Evolutionary conservation across 1,284 basidiomycete genomes (phyloP).

Genomic region (Coniophora puteana): DNA sequence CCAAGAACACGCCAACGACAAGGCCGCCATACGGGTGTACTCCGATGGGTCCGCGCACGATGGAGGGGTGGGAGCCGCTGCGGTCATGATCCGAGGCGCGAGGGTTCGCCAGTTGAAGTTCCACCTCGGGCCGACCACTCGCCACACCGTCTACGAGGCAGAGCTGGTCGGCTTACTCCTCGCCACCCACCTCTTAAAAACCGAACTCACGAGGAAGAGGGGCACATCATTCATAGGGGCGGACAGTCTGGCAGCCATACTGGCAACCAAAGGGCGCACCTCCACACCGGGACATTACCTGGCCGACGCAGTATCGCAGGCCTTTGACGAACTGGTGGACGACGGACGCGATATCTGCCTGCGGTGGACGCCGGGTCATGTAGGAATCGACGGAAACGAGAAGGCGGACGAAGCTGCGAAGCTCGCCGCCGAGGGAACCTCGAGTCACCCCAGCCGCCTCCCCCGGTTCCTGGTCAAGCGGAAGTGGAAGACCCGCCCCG

Average conservation of each 20-base stretch:
- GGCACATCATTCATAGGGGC: too few species aligned
- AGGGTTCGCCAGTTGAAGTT: background rate
- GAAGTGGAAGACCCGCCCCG: background rate
- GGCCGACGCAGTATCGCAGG: too few species aligned
- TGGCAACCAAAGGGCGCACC: too few species aligned
- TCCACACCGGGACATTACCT: too few species aligned
- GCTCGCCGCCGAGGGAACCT: constrained; percentile 8
- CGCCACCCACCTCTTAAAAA: too few species aligned
- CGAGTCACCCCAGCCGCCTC: background rate
- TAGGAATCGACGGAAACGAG: constrained; percentile 13
- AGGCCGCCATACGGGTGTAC: constrained; percentile 8
- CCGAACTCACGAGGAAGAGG: too few species aligned
- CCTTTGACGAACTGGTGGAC: too few species aligned
- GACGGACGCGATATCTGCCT: too few species aligned
- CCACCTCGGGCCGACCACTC: constrained; percentile 8
- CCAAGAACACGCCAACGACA: background rate
- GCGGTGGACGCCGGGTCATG: constrained; percentile 15
- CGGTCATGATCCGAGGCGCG: constrained; percentile 1
- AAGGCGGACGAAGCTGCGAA: constrained; percentile 13
- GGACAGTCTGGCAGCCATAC: too few species aligned
- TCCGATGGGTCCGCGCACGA: constrained; percentile 15
- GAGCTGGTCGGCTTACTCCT: constrained; percentile 18
- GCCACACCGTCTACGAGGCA: constrained; percentile 18
- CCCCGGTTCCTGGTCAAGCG: background rate
- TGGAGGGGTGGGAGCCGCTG: constrained; percentile 15